Evolutionary conservation across 306 rosid genomes (phyloP), one percentile per base, ranked within the genome.

Genomic region (Argentina anserina): DNA sequence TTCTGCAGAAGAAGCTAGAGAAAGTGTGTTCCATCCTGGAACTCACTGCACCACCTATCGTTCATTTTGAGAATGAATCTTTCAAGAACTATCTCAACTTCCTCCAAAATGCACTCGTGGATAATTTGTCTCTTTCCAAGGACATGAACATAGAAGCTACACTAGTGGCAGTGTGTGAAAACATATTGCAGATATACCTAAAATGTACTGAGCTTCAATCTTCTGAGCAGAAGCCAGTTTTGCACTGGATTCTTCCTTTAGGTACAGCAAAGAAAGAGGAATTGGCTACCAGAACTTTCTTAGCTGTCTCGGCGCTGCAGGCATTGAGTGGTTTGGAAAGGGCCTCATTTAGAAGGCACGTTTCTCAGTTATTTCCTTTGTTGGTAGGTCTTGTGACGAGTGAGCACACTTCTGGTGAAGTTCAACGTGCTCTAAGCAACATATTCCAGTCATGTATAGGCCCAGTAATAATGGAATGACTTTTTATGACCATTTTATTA

Each of bases 1-100:
- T 79, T 74, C 73, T 88, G 80, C 90, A 84, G 75, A 88, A 87
- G 83, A 91, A 94, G 83, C 89, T 94, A 81, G 91, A 90, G 58
- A 91, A 81, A 84, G 87, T 86, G 41, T 94, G 97, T 79, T 88
- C 97, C 61, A 79, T 94, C 83, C 87, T 94, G n/a, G 99, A 90
- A 81, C 81, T 91, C 42, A 84, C 93, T 59, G 85, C 89, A 74
- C 99, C 99, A 0, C 99, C 99, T n/a, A 78, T 88, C 82, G 96
- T 94, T 80, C 99, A 94, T 87, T 94, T 94, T 31, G 99, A 94
- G 88, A 94, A 89, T 8, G 99, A 94, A 80, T 88, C 99, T 46
- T 85, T 85, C 75, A 90, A 77, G 80, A 89, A 81, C 79, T 82
- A 79, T 74, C 97, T 94, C 49, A 87, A 81, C 87, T 91, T 91